A percentile compares a stretch with the other conserved stretches of the same genome.
phyloP scores from a whole-genome alignment of 75 land plant genomes.

The Pinus tabuliformis region DNA sequence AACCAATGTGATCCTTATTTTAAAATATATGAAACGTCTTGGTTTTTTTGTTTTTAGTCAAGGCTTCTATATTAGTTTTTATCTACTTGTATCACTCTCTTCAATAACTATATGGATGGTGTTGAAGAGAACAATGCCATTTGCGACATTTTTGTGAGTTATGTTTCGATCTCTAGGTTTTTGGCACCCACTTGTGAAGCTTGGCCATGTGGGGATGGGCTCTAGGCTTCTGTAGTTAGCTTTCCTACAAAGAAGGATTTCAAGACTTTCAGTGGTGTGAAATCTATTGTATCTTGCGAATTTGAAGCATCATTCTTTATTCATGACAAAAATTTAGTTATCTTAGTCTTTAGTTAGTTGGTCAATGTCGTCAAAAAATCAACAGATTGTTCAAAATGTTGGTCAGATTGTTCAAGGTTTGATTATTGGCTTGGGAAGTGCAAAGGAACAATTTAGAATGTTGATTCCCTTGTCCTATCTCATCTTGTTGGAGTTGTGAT shows the following conservation, averaged over 20 bases:
- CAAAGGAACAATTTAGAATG: no score
- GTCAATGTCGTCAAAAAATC: background rate
- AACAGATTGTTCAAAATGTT: background rate
- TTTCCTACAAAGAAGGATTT: background rate
- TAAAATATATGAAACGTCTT: background rate
- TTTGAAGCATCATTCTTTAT: background rate
- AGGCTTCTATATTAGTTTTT: background rate
- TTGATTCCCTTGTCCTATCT: no score
- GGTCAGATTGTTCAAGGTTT: no score
- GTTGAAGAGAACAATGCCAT: background rate
- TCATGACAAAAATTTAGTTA: background rate
- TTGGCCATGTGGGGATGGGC: background rate
- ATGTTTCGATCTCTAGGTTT: background rate
- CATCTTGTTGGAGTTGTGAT: no score
- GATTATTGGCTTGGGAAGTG: no score
- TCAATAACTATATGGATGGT: background rate
- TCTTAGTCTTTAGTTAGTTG: background rate
- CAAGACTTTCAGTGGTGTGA: conserved; percentile 1
- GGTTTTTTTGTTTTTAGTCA: background rate
- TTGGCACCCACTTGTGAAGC: background rate
- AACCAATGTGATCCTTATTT: no score
- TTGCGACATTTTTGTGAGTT: background rate
- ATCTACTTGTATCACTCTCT: background rate
- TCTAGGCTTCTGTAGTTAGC: background rate
- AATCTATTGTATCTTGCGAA: background rate